Base-by-base conservation (phyloP, 495 filamentous ascomycete genomes). In the Neurospora sp. region DNA sequence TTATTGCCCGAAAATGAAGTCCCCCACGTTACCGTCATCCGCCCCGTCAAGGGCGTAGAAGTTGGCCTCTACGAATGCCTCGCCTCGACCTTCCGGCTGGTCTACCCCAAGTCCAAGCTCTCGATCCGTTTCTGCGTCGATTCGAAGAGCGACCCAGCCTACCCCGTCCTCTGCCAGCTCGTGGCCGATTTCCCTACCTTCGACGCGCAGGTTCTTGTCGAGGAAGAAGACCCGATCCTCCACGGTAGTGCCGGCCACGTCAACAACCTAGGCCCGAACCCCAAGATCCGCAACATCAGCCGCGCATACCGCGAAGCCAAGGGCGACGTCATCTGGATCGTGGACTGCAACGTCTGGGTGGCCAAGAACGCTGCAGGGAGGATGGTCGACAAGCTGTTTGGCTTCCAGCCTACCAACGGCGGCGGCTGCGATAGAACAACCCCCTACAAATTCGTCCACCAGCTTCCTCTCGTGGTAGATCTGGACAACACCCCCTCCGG, bases 281-380 rank as follows among this genome's bases (percentile, higher is more conserved):
- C 96, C 13, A 99, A 99, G 83, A 97, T 99, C 77, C 88, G 96
- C 31, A 99, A 98, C 77, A 92, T 98, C 89, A 98, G 94, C 77
- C 89, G 94, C 24, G 95, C 91, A 6, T 99, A 97, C 78, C 84
- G 96, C n/a, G 96, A 98, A 80, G 93, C 94, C 0, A 93, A 92
- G 73, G 93, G 93, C 0, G 94, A 98, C 78, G 88, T 98, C 69
- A 85, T 98, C 34, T 99, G 96, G 96, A 90, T 97, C 66, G 88
- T 97, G 34, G 96, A 99, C 80, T 97, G 94, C 83, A 99, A 99
- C 79, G 89, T 98, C 54, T 99, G 96, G 96, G 86, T 98, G 38
- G 89, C 89, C 11, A 89, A 86, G 34, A 90, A 92, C 15, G 94
- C 93, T 1, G 89, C 90, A 43, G 93, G 90, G 5, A 88, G 94